Conservation (phyloP, 2,329 filamentous ascomycete species). For the Alternaria sp. region DNA sequence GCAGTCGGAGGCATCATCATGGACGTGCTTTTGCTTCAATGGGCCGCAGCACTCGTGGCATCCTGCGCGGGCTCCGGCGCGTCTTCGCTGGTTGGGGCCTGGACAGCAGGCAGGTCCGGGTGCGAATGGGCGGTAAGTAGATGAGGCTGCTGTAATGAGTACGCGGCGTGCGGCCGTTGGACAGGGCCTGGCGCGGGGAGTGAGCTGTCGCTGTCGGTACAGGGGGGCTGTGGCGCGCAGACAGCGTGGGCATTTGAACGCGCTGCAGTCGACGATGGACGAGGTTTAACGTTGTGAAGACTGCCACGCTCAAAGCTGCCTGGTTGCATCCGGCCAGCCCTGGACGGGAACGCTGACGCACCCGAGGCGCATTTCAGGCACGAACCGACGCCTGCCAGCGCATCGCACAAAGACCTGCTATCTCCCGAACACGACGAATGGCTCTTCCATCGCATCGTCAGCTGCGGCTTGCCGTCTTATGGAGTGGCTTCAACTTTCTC, state of each 20-base stretch:
- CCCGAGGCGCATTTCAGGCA: slow-evolving; percentile 16
- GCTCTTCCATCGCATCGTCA: slow-evolving; percentile 1
- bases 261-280: slow-evolving; percentile 9
- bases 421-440: not conserved
- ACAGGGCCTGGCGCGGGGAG: slow-evolving; percentile 26
- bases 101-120: slow-evolving; percentile 32
- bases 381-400: slow-evolving; percentile 26
- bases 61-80: slow-evolving; percentile 32
- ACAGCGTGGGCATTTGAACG: slow-evolving; percentile 33
- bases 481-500: not conserved
- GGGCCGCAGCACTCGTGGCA: slow-evolving; percentile 36
- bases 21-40: slow-evolving; percentile 25
- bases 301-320: not conserved
- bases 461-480: slow-evolving; percentile 1
- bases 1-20: slow-evolving; percentile 28
- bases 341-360: slow-evolving; percentile 14
- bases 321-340: not conserved
- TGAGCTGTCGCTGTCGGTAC: slow-evolving; percentile 25
- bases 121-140: slow-evolving; percentile 32
- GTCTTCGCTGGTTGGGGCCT: slow-evolving; percentile 23
- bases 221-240: slow-evolving; percentile 30
- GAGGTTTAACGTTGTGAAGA: slow-evolving; percentile 6
- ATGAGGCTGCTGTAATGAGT: slow-evolving; percentile 22
- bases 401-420: slow-evolving; percentile 17
- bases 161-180: slow-evolving; percentile 45